Conservation (phyloP, 257 asterid species). For the Solanum tarapatanum region DNA sequence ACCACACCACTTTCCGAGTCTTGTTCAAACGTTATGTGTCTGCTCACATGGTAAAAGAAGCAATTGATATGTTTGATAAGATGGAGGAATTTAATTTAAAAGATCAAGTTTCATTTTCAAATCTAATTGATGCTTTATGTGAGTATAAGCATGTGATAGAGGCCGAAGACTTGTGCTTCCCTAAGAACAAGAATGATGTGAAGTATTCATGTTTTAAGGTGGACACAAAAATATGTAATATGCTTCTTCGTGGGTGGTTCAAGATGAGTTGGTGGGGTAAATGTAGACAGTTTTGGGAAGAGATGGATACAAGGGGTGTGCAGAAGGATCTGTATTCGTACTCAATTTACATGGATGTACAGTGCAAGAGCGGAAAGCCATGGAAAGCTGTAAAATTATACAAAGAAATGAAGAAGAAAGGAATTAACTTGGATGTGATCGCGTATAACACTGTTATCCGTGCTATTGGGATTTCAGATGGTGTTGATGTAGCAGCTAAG, state of each 20-base stretch:
- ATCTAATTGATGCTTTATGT: conserved; percentile 71
- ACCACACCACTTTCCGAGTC: conserved; percentile 60
- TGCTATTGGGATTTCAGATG: conserved; percentile 67
- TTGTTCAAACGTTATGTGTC: conserved; percentile 67
- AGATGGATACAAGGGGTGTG: conserved; percentile 69
- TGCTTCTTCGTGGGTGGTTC: conserved; percentile 79
- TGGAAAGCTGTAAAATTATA: conserved; percentile 76
- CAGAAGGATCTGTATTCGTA: conserved; percentile 67
- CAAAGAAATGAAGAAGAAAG: conserved; percentile 76
- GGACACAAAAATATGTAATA: conserved; percentile 50
- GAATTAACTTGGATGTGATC: conserved; percentile 57
- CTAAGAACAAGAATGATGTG: conserved; percentile 11
- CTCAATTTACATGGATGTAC: conserved; percentile 82
- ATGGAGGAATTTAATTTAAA: conserved; percentile 51
- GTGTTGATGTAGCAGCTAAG: conserved; percentile 62
- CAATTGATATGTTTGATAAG: conserved; percentile 52
- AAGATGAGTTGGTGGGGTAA: conserved; percentile 84
- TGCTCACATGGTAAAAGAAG: conserved; percentile 75
- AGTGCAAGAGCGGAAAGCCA: conserved; percentile 72
- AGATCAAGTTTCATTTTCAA: conserved; percentile 59
- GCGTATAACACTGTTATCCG: conserved; percentile 74
- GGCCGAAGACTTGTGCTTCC: conserved; percentile 80
- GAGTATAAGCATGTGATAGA: conserved; percentile 86
- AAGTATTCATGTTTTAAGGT: conserved; percentile 18
- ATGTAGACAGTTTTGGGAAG: conserved; percentile 85